These are phyloP conservation scores for Knoxdaviesia proteae DNA, from an alignment of 2,329 filamentous ascomycete species.

Conservation along the genomic window DNA sequence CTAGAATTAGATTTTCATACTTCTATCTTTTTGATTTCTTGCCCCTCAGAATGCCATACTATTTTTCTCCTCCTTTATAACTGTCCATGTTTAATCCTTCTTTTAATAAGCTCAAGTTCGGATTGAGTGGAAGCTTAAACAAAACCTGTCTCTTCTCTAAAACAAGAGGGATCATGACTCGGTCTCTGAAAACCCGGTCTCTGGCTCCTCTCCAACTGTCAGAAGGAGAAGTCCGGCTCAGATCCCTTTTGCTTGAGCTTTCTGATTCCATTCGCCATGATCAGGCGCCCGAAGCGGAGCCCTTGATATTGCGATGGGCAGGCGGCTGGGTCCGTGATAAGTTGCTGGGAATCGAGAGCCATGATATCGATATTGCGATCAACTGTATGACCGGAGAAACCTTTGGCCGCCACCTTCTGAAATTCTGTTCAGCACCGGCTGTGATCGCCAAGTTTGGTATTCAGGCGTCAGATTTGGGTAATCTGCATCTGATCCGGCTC, in stretches of 20 bases:
- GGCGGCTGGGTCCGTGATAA: slow-evolving; percentile 81
- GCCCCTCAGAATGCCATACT: not conserved
- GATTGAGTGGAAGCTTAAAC: too few relatives aligned
- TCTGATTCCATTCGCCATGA: slow-evolving; percentile 28
- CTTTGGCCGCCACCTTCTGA: slow-evolving; percentile 48
- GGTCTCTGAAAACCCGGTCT: not conserved
- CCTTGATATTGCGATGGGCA: slow-evolving; percentile 52
- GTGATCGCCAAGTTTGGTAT: slow-evolving; percentile 41
- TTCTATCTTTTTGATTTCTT: too few relatives aligned
- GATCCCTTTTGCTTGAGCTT: slow-evolving; percentile 63
- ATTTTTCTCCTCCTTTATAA: not conserved
- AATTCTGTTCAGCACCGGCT: slow-evolving; percentile 41
- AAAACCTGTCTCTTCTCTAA: too few relatives aligned
- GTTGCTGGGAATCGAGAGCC: slow-evolving; percentile 47
- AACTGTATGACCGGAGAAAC: slow-evolving; percentile 65
- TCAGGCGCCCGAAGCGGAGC: slow-evolving; percentile 23
- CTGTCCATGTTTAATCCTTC: too few relatives aligned
- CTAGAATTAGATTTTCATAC: too few relatives aligned
- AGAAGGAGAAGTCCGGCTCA: slow-evolving; percentile 49
- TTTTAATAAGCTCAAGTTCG: too few relatives aligned
- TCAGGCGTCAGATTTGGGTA: slow-evolving; percentile 39
- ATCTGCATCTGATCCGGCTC: slow-evolving; percentile 68
- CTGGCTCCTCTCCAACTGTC: slow-evolving; percentile 32
- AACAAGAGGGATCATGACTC: too few relatives aligned
- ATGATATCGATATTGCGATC: slow-evolving; percentile 74